These are phyloP conservation scores for Penicillium frequentans DNA, from an alignment of 2,329 filamentous ascomycete species.

Conservation along the genomic window DNA sequence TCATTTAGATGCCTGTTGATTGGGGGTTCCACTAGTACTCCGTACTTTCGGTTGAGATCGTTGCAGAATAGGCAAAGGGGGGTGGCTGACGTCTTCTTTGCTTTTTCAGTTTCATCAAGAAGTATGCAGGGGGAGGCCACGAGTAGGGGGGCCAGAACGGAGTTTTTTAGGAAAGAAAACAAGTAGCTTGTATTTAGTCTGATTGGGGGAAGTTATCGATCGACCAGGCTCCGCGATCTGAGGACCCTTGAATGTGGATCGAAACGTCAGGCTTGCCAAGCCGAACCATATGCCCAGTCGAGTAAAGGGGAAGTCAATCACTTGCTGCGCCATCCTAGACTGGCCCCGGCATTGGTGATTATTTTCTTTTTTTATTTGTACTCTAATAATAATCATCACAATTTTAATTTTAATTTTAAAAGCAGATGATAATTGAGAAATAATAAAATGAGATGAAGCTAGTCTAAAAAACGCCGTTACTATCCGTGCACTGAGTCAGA, in stretches of 20 bases:
- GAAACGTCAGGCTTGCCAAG: slow-evolving; percentile 14
- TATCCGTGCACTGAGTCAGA: slow-evolving; percentile 18
- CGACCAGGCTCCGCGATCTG: slow-evolving; percentile 18
- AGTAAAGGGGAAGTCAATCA: slow-evolving; percentile 17
- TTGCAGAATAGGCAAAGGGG: background rate
- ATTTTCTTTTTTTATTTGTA: background rate
- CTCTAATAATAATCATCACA: background rate
- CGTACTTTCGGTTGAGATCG: background rate
- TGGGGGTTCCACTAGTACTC: no score
- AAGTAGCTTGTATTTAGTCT: background rate
- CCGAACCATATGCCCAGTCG: slow-evolving; percentile 17
- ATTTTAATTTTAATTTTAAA: no score
- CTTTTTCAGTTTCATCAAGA: background rate
- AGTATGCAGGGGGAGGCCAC: background rate
- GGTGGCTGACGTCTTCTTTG: slow-evolving; percentile 3
- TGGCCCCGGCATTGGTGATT: background rate
- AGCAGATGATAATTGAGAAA: no score
- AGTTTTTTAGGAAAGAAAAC: background rate
- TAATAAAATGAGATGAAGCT: no score
- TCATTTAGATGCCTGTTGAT: background rate
- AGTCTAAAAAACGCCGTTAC: slow-evolving; percentile 16
- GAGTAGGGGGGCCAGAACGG: background rate
- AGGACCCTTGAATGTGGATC: slow-evolving; percentile 22
- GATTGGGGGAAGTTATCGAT: slow-evolving; percentile 10
- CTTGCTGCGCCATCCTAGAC: slow-evolving; percentile 2